phyloP scores from a whole-genome alignment of 1,284 basidiomycete genomes.

The Cystobasidium pallidum region DNA sequence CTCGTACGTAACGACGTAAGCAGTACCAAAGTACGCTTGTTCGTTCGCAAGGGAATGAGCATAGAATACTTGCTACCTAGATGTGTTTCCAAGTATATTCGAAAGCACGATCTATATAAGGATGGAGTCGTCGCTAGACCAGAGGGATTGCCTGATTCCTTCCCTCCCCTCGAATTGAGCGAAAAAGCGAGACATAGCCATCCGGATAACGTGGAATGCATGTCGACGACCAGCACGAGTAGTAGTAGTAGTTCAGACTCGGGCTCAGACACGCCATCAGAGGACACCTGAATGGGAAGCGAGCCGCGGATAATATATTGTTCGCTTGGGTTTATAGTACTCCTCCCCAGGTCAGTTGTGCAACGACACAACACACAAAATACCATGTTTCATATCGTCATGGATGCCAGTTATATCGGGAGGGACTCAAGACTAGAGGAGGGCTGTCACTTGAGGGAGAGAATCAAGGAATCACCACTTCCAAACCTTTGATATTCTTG shows the following conservation, averaged over 20 bases:
- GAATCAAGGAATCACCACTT: neutral
- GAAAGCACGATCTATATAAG: conserved; percentile 66
- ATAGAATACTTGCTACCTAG: conserved; percentile 91
- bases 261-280: neutral
- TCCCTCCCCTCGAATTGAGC: conserved; percentile 38
- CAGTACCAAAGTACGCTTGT: conserved; percentile 86
- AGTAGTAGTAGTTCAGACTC: conserved; percentile 4
- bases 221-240: conserved; percentile 6
- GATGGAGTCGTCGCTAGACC: conserved; percentile 45
- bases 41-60: conserved; percentile 87
- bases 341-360: no score
- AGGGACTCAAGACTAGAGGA: no score
- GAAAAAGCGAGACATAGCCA: conserved; percentile 20
- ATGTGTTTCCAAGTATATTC: conserved; percentile 93
- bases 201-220: conserved; percentile 6
- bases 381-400: neutral
- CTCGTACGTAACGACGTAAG: conserved; percentile 99
- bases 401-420: no score
- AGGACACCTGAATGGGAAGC: neutral
- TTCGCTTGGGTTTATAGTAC: no score
- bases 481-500: neutral
- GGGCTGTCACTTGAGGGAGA: no score
- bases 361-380: no score
- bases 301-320: no score
- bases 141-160: conserved; percentile 28